Conservation (phyloP, 2,329 filamentous ascomycete genomes). For the Coniochaeta sp. region DNA sequence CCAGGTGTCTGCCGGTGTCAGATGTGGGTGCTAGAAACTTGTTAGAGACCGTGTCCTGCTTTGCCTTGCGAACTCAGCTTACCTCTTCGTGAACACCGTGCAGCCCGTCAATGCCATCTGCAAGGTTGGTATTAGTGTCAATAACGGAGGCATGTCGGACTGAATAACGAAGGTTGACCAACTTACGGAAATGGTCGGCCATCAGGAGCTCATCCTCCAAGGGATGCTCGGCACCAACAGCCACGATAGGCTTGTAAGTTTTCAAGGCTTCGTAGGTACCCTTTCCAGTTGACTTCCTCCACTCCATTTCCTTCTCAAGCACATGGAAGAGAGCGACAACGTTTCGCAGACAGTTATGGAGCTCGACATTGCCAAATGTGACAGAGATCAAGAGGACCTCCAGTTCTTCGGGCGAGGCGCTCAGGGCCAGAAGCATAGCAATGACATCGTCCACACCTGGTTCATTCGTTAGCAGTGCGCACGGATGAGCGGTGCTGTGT, state of each 20-base stretch:
- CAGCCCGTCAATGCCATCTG: slow-evolving; percentile 63
- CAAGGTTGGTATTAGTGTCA: slow-evolving; percentile 20
- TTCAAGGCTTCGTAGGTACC: slow-evolving; percentile 67
- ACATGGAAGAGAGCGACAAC: slow-evolving; percentile 86
- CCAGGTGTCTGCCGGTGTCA: slow-evolving; percentile 70
- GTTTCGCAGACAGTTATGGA: slow-evolving; percentile 82
- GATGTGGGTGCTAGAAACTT: slow-evolving; percentile 56
- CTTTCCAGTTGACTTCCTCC: slow-evolving; percentile 64
- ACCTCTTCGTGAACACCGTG: slow-evolving; percentile 63
- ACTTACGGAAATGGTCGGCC: slow-evolving; percentile 81
- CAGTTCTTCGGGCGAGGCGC: slow-evolving; percentile 73
- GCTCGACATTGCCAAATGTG: slow-evolving; percentile 89
- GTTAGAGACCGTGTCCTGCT: slow-evolving; percentile 2
- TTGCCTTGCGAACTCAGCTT: slow-evolving; percentile 11
- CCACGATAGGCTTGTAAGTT: slow-evolving; percentile 71
- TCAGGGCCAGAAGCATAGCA: slow-evolving; percentile 79
- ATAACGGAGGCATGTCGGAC: too few relatives aligned
- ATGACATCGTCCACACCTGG: slow-evolving; percentile 84
- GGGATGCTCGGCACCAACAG: slow-evolving; percentile 79
- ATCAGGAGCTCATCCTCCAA: slow-evolving; percentile 75
- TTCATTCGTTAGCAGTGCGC: slow-evolving; percentile 8
- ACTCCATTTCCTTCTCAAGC: slow-evolving; percentile 79
- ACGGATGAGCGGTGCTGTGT: not conserved
- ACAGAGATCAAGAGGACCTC: slow-evolving; percentile 81
- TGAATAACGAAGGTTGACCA: not conserved